Evolutionary conservation across 176 grass and related monocot genomes (phyloP).

Genomic region (Poa annua): DNA sequence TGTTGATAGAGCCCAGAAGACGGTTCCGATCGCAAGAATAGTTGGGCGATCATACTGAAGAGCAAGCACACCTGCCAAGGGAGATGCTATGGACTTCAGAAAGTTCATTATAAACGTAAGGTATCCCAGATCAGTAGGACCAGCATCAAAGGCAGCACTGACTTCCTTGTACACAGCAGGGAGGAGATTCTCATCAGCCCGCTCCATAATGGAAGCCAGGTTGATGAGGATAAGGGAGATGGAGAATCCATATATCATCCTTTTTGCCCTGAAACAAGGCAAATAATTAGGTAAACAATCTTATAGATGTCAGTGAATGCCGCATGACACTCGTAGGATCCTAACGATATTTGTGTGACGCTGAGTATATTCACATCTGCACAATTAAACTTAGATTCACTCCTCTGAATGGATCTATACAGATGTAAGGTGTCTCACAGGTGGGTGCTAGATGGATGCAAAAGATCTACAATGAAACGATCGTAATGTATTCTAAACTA

Average conservation of each 20-base stretch:
- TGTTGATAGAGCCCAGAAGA: slow-evolving; percentile 90
- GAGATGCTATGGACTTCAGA: slow-evolving; percentile 87
- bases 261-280: slow-evolving; percentile 65
- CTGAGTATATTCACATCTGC: neutral
- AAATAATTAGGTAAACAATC: neutral
- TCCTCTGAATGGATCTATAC: neutral
- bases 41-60: slow-evolving; percentile 84
- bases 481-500: neutral
- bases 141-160: slow-evolving; percentile 84
- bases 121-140: slow-evolving; percentile 94
- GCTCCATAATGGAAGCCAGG: slow-evolving; percentile 87
- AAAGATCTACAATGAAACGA: neutral
- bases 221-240: slow-evolving; percentile 97
- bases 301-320: neutral
- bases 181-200: slow-evolving; percentile 95
- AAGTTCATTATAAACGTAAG: slow-evolving; percentile 98
- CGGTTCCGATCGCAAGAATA: slow-evolving; percentile 77
- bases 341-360: slow-evolving; percentile 9
- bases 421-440: neutral
- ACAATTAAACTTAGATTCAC: neutral
- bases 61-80: slow-evolving; percentile 82
- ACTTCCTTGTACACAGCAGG: slow-evolving; percentile 99
- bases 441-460: neutral
- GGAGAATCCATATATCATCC: slow-evolving; percentile 77
- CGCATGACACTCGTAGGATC: neutral